Evolutionary conservation across 257 asterid species (phyloP), one percentile per base, ranked within the genome.

Genomic region (Capsicum chinense): DNA sequence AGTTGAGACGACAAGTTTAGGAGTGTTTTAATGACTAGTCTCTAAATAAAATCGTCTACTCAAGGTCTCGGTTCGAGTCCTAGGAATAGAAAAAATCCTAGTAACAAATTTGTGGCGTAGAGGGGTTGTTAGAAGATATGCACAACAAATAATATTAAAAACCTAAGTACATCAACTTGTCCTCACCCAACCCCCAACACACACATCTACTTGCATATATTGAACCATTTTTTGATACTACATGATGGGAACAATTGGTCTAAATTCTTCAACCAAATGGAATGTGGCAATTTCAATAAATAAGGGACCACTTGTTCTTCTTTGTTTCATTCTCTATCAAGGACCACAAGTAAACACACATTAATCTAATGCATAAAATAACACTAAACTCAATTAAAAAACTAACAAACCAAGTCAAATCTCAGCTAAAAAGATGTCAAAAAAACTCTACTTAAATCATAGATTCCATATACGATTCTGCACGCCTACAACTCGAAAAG

Each of bases 401-500:
- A 35, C 60, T 50, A 74, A 19, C 47, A 39, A 74, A 74, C 60
- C 59, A 74, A 74, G 81, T 76, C 21, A 13, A 76, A 76, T 76
- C 33, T 76, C 21, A 76, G 21, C 63, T 76, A 13, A 76, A 74
- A 74, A 26, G 6, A 26, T 50, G 21, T 6, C 62, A 50, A 50
- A 37, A 50, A 50, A 14, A 11, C 47, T 74, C n/a, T 76, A 50
- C 48, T 76, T 52, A 5, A 5, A 76, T 76, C 13, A 76, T 76
- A 13, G 39, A 21, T 52, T 19, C 81, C 62, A 76, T 52, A 52
- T 26, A 76, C 81, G 52, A 21, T 76, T 52, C 21, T 76, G 81
- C 81, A 76, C 81, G 81, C 81, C 63, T 76, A 76, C 63, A 76
- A 52, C 81, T 12, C n/a, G 7, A 12, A 76, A 76, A 76, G 63